These are phyloP conservation scores for Rutidosis leptorrhynchoides DNA, from an alignment of 129 eudicot species.

Conservation along the genomic window DNA sequence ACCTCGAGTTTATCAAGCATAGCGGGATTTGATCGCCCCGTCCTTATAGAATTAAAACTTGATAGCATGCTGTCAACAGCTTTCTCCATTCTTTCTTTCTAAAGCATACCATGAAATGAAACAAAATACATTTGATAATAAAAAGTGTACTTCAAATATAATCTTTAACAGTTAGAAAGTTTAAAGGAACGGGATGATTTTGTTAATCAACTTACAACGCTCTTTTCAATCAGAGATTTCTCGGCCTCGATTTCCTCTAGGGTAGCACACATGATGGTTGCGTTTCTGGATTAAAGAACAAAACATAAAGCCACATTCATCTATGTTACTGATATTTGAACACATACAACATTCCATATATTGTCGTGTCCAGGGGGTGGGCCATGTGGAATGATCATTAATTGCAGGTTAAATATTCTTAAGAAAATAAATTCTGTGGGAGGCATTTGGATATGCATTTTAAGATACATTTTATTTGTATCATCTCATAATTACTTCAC, in stretches of 20 bases:
- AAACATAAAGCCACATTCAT: background rate
- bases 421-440: no score
- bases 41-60: slow-evolving; percentile 75
- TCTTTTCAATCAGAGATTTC: slow-evolving; percentile 66
- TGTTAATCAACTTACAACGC: slow-evolving; percentile 46
- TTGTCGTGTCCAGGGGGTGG: no score
- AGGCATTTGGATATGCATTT: no score
- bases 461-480: no score
- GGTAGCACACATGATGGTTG: slow-evolving; percentile 67
- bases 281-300: slow-evolving; percentile 57
- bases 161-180: background rate
- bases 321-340: no score
- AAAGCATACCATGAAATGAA: slow-evolving; percentile 8
- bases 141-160: background rate
- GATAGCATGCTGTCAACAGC: slow-evolving; percentile 67
- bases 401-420: no score
- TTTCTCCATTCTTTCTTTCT: slow-evolving; percentile 97
- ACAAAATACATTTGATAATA: background rate
- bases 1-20: slow-evolving; percentile 93
- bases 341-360: no score
- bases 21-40: slow-evolving; percentile 86
- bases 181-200: background rate
- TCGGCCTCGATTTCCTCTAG: slow-evolving; percentile 91
- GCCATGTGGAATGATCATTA: no score
- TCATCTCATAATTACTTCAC: background rate